Evolutionary conservation across 2,329 filamentous ascomycete genomes (phyloP).

Genomic region (Paracorniculantispora psalliotae): DNA sequence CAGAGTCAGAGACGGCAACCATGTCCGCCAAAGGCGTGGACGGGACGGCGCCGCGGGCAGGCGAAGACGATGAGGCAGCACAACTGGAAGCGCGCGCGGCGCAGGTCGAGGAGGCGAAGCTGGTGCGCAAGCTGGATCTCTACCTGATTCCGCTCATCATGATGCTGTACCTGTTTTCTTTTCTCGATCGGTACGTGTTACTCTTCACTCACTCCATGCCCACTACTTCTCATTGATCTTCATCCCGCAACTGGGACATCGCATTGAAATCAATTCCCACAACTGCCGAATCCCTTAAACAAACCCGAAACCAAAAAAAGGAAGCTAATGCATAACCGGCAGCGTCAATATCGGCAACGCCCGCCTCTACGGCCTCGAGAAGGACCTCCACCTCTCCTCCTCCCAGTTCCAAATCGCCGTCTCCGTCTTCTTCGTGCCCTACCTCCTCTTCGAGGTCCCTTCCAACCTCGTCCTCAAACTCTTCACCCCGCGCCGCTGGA

Average conservation of each 20-base stretch:
- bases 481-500: slow-evolving; percentile 57
- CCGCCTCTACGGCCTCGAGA: slow-evolving; percentile 58
- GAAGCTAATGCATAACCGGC: background rate
- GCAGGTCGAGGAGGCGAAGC: slow-evolving; percentile 41
- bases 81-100: slow-evolving; percentile 17
- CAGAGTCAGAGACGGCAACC: too few species aligned
- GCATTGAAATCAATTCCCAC: too few species aligned
- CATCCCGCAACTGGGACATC: too few species aligned
- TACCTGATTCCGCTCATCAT: slow-evolving; percentile 63
- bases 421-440: slow-evolving; percentile 64
- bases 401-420: slow-evolving; percentile 66
- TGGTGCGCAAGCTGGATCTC: slow-evolving; percentile 61
- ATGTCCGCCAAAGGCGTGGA: background rate
- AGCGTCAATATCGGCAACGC: slow-evolving; percentile 72
- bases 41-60: slow-evolving; percentile 4
- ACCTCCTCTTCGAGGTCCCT: slow-evolving; percentile 56
- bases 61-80: background rate
- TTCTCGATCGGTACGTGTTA: slow-evolving; percentile 59
- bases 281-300: too few species aligned
- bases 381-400: slow-evolving; percentile 54
- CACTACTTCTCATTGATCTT: too few species aligned
- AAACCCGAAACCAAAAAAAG: background rate
- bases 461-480: slow-evolving; percentile 61
- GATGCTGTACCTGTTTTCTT: slow-evolving; percentile 68
- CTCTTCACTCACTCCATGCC: too few species aligned